Evolutionary conservation across 2,329 filamentous ascomycete genomes (phyloP).

Genomic region (Bimuria novae-zelandiae): DNA sequence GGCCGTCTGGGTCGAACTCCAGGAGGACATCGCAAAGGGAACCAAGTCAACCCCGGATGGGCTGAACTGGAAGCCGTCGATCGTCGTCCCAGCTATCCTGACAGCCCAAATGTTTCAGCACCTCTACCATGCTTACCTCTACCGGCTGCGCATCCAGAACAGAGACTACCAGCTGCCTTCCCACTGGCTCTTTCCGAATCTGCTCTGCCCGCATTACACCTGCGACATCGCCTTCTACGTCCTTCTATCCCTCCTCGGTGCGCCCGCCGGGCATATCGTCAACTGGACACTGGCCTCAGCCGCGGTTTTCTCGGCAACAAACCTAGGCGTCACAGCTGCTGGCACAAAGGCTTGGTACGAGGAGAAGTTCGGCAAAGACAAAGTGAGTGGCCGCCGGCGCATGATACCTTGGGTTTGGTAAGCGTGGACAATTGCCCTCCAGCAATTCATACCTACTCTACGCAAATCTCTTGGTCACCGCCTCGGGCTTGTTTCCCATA

Average conservation of each 20-base stretch:
- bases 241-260: conserved; percentile 73
- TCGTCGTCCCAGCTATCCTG: conserved; percentile 68
- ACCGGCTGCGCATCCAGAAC: conserved; percentile 43
- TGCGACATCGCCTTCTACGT: conserved; percentile 86
- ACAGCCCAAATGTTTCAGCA: conserved; percentile 75
- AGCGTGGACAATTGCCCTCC: not conserved
- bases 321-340: conserved; percentile 79
- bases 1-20: conserved; percentile 81
- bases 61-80: conserved; percentile 54
- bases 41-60: not conserved
- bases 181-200: conserved; percentile 69
- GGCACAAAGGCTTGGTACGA: conserved; percentile 68
- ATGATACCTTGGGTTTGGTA: conserved; percentile 43
- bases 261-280: conserved; percentile 66
- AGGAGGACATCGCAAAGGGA: not conserved
- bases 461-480: conserved; percentile 30
- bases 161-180: conserved; percentile 80
- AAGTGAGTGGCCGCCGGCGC: conserved; percentile 32
- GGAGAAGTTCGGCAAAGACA: conserved; percentile 37
- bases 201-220: conserved; percentile 89
- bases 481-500: conserved; percentile 39
- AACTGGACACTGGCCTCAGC: conserved; percentile 77
- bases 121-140: conserved; percentile 56
- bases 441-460: conserved; percentile 10
- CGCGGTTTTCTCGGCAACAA: conserved; percentile 73